A percentile compares a stretch with the other conserved stretches of the same genome.
Evolutionary conservation across 2,329 filamentous ascomycete species (phyloP).

Genomic region (Colletotrichum sojae): DNA sequence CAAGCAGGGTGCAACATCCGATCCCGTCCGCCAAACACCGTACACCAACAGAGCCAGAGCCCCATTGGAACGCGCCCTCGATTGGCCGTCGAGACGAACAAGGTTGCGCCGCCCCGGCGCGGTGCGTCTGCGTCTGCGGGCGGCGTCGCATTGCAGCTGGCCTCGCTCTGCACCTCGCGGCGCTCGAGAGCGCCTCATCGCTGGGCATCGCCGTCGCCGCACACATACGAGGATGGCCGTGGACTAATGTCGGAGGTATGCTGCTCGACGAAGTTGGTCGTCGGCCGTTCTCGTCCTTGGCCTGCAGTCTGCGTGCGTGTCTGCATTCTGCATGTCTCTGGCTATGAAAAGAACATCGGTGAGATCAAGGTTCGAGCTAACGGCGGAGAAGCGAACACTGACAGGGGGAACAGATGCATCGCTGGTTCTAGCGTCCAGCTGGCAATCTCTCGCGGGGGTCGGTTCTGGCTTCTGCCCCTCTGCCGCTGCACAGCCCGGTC

Average conservation of each 20-base stretch:
- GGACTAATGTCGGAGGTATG: too few relatives aligned
- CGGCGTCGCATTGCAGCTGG: conserved; percentile 37
- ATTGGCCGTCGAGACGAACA: conserved; percentile 18
- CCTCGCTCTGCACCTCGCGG: conserved; percentile 19
- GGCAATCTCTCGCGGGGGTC: conserved; percentile 13
- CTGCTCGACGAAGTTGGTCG: not conserved
- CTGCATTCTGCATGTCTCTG: conserved; percentile 12
- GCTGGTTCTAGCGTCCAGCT: conserved; percentile 8
- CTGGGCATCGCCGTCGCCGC: conserved; percentile 4
- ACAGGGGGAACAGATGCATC: conserved; percentile 25
- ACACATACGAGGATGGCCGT: too few relatives aligned
- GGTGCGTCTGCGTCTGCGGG: conserved; percentile 21
- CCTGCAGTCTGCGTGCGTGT: not conserved
- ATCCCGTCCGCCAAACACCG: conserved; percentile 6
- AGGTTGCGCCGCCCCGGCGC: conserved; percentile 9
- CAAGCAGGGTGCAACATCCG: conserved; percentile 16
- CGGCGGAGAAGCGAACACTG: not conserved
- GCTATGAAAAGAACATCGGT: conserved; percentile 29
- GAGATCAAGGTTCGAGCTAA: conserved; percentile 17
- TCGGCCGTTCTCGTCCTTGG: conserved; percentile 19
- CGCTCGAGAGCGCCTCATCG: conserved; percentile 18
- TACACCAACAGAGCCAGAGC: conserved; percentile 8
- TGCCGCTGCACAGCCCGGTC: not conserved
- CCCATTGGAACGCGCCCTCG: conserved; percentile 14
- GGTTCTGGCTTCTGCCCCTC: not conserved